Base-by-base conservation (phyloP, 352 stramenopile genomes). In the Peronospora farinosa region DNA sequence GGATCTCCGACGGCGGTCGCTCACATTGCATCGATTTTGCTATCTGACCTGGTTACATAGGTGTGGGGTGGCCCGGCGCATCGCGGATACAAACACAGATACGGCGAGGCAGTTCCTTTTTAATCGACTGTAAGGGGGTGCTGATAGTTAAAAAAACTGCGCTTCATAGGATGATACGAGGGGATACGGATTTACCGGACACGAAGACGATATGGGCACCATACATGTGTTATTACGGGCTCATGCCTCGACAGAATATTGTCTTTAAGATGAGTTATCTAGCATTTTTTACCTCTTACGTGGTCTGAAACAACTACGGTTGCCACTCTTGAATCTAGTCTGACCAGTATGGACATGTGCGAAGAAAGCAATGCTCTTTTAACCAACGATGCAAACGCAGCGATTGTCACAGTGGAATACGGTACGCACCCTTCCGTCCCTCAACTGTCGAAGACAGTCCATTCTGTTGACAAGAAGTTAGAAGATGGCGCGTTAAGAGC, bases 401-500 rank as follows among this genome's bases (percentile, higher is more conserved):
- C 3, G 35, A 25, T 17, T 28, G 21, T 51, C 15, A 33, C 35
- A 12, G 43, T 41, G 27, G 30, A 48, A 27, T 56, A 64, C 16
- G 54, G 46, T 35, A 35, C 31, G 31, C 31, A n/a, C 31, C 31
- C 31, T n/a, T 7, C 31, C 31, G 11, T 15, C 1, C 11, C 27
- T 4, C 27, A 21, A 21, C 19, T 32, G 27, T 11, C 27, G 27
- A 11, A 1, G 6, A 35, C 31, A 8, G 1, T 9, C 31, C 31
- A 35, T 12, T 3, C 13, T 25, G 46, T 13, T 12, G 19, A 19
- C 13, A 17, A 36, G n/a, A 31, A 46, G 5, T 46, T 69, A 2
- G 54, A 78, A 35, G 53, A 65, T 37, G 63, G 59, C n/a, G 66
- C 59, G 2, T 47, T 76, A 10, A 52, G 69, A 36, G 51, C 46